These are phyloP conservation scores for Candolleomyces aberdarensis DNA, from an alignment of 768 basidiomycete genomes.

Conservation along the genomic window DNA sequence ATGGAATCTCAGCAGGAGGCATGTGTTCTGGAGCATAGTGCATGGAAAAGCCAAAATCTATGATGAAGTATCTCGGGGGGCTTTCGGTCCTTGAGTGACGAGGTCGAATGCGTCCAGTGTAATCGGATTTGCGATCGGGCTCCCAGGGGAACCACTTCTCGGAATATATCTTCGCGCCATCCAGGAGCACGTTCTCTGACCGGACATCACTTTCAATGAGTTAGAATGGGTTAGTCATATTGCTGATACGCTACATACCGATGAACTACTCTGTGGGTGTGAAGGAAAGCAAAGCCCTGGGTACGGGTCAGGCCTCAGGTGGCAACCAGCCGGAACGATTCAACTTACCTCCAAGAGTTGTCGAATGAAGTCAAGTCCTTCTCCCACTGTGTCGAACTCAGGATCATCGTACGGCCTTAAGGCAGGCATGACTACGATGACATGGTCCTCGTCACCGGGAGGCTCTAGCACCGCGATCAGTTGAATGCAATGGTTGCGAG, in stretches of 20 bases:
- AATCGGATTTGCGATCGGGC: no score
- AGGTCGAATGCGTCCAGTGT: no score
- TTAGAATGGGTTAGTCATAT: no score
- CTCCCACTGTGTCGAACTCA: conserved; percentile 30
- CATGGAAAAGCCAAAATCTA: neutral
- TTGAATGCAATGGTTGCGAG: conserved; percentile 29
- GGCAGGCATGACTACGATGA: conserved; percentile 32
- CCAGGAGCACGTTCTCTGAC: no score
- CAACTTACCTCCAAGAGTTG: conserved; percentile 33
- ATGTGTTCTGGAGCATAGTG: neutral
- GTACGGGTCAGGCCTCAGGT: neutral
- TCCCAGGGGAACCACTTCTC: no score
- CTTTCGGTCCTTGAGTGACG: neutral
- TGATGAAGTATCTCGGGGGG: conserved; percentile 1
- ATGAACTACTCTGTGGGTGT: conserved; percentile 33
- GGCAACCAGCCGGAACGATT: neutral
- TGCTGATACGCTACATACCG: no score
- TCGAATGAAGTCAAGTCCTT: conserved; percentile 27
- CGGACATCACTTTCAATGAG: no score
- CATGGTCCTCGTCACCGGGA: conserved; percentile 13
- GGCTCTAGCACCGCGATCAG: conserved; percentile 17
- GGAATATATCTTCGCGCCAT: no score
- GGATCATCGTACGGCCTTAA: conserved; percentile 24
- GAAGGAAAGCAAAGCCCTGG: conserved; percentile 30
- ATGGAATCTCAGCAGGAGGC: neutral